Percentiles rank a stretch among this genome's conserved stretches.
Conservation (phyloP, 1,139 yeast genomes). For the Pichia sp. region DNA sequence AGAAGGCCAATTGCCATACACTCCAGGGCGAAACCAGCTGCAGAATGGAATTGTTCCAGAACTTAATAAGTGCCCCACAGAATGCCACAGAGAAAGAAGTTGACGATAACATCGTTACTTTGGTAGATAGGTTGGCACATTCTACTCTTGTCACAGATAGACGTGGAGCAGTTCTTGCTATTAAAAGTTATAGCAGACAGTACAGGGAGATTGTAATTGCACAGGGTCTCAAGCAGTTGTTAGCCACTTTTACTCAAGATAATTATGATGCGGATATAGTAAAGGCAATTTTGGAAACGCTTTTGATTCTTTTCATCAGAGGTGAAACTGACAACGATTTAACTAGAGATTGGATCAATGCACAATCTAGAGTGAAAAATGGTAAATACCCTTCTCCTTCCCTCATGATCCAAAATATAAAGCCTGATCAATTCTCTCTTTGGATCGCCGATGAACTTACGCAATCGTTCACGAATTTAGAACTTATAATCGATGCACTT, state of each 20-base stretch:
- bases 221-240: slow-evolving; percentile 71
- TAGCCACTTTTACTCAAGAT: slow-evolving; percentile 58
- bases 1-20: no score
- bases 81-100: slow-evolving; percentile 43
- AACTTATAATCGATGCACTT: slow-evolving; percentile 36
- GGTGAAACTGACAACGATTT: slow-evolving; percentile 42
- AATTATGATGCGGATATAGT: slow-evolving; percentile 62
- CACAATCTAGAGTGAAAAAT: slow-evolving; percentile 68
- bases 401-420: slow-evolving; percentile 44
- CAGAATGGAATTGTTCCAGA: slow-evolving; percentile 29
- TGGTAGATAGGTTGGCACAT: slow-evolving; percentile 82
- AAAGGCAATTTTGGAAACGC: slow-evolving; percentile 78
- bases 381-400: slow-evolving; percentile 82
- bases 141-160: slow-evolving; percentile 79
- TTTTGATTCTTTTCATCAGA: slow-evolving; percentile 71
- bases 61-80: slow-evolving; percentile 25
- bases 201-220: slow-evolving; percentile 89
- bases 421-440: slow-evolving; percentile 76
- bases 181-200: slow-evolving; percentile 84
- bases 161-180: slow-evolving; percentile 82
- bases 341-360: slow-evolving; percentile 64
- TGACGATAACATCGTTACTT: slow-evolving; percentile 80
- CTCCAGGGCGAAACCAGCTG: no score
- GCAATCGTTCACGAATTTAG: slow-evolving; percentile 54
- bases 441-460: slow-evolving; percentile 96